Evolutionary conservation across 2,329 filamentous ascomycete genomes (phyloP), one percentile per base, ranked within the genome.

Genomic region (Curvularia spicifera): DNA sequence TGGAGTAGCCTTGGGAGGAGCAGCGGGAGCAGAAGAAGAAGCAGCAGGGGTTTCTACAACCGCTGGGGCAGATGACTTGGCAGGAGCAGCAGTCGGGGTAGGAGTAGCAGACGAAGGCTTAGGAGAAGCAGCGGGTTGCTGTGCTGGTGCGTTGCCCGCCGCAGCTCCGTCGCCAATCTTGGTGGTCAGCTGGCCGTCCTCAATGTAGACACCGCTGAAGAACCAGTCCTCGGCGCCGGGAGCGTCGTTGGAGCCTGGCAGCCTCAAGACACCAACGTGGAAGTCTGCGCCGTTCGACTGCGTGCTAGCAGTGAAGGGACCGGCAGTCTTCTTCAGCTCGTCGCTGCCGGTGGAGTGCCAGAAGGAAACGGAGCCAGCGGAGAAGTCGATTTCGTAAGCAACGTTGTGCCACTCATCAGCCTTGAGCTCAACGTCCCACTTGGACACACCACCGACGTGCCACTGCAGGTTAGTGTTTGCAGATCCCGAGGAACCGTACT

Each of bases 381-480:
- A 77, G 67, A 91, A 92, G 78, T 91, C 81, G 59, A 91, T 90
- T 71, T 87, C 88, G 70, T 91, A 91, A 47, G 89, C 89, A 67
- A 91, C 82, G 73, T 92, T 92, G 76, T 91, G 89, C 89, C 89
- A 91, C 15, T 87, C 84, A 43, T 82, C 85, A 1, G 88, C 81
- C 45, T 81, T 81, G 72, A 88, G 87, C 61, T 84, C 80, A 2
- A 82, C 81, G 62, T 83, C 84, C 88, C 88, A 91, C 66, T 89
- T 78, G 31, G 82, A 83, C 63, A 82, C 77, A 22, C 86, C 83
- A 57, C 81, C 81, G 6, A 87, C 85, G 72, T 85, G 84, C 87
- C 88, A 91, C 63, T 86, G 84, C 55, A 91, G 81, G 60, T 83
- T 82, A 31, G 78, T 78, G 57, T 81, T 80, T 46, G 82, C 78